Percentiles rank a stretch among this genome's conserved stretches.
Evolutionary conservation across 495 filamentous ascomycete genomes (phyloP).

Genomic region (Annulohypoxylon bovei): DNA sequence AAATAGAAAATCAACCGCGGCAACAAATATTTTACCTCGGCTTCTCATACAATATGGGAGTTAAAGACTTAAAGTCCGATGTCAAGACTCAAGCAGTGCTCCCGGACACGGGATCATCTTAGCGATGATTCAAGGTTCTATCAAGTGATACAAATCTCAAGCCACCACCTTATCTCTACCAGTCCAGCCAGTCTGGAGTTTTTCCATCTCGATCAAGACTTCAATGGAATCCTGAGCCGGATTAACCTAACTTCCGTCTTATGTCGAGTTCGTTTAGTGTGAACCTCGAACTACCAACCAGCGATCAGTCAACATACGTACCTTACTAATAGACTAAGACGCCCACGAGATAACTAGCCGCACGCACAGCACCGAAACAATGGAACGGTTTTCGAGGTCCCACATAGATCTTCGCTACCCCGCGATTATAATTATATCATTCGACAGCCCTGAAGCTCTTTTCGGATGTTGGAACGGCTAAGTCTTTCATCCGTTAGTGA

Average conservation of each 20-base stretch:
- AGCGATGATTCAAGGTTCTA: not conserved
- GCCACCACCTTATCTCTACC: not conserved
- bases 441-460: not conserved
- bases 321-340: not conserved
- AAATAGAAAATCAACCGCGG: not conserved
- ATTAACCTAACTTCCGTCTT: not conserved
- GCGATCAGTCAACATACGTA: not conserved
- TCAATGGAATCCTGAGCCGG: not conserved
- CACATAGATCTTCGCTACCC: slow-evolving; percentile 23
- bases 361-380: slow-evolving; percentile 12
- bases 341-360: not conserved
- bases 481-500: slow-evolving; percentile 1
- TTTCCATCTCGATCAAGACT: not conserved
- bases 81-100: not conserved
- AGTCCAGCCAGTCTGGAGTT: not conserved
- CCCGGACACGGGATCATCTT: not conserved
- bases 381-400: slow-evolving; percentile 4
- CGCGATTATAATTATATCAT: slow-evolving; percentile 30
- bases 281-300: not conserved
- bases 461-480: slow-evolving; percentile 12
- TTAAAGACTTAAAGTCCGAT: not conserved
- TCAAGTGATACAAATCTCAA: not conserved
- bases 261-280: not conserved
- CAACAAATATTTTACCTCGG: not conserved
- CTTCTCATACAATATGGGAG: not conserved